A percentile compares a stretch with the other conserved stretches of the same genome.
Evolutionary conservation across 2,329 filamentous ascomycete species (phyloP).

Genomic region (Hymenoscyphus fructigenus): DNA sequence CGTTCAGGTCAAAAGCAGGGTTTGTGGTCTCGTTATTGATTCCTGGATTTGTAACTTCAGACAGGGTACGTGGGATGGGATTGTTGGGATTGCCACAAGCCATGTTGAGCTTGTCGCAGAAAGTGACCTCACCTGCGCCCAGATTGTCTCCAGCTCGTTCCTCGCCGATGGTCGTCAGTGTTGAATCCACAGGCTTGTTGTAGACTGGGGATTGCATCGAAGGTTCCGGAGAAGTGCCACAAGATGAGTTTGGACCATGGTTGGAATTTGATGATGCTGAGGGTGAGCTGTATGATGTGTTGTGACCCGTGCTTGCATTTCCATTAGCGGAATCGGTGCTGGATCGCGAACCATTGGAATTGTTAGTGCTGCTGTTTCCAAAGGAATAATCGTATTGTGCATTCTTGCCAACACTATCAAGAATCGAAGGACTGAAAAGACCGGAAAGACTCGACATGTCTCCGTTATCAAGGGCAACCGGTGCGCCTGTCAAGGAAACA

Average conservation of each 20-base stretch:
- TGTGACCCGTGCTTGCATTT: slow-evolving; percentile 39
- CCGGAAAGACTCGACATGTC: slow-evolving; percentile 56
- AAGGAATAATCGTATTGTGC: slow-evolving; percentile 41
- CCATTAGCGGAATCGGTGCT: slow-evolving; percentile 34
- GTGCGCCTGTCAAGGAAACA: slow-evolving; percentile 25
- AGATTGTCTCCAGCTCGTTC: slow-evolving; percentile 49
- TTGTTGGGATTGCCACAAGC: slow-evolving; percentile 54
- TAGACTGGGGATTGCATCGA: slow-evolving; percentile 64
- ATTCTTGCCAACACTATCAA: slow-evolving; percentile 46
- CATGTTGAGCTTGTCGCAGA: slow-evolving; percentile 56
- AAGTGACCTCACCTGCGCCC: slow-evolving; percentile 50
- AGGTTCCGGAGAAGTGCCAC: slow-evolving; percentile 76
- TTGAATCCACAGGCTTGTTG: slow-evolving; percentile 61
- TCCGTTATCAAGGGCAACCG: slow-evolving; percentile 25
- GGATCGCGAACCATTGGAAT: slow-evolving; percentile 46
- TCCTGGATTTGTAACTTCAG: slow-evolving; percentile 32
- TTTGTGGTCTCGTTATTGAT: slow-evolving; percentile 24
- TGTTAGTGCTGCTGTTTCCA: slow-evolving; percentile 39
- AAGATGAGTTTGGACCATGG: slow-evolving; percentile 59
- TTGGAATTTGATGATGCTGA: slow-evolving; percentile 63
- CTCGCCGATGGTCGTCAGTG: slow-evolving; percentile 64
- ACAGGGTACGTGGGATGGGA: slow-evolving; percentile 49
- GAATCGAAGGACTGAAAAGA: slow-evolving; percentile 58
- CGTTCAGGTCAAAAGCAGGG: slow-evolving; percentile 50
- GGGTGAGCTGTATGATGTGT: slow-evolving; percentile 62